Base-by-base conservation (phyloP, 2,329 filamentous ascomycete species). In the Pleoardoris graminearum region DNA sequence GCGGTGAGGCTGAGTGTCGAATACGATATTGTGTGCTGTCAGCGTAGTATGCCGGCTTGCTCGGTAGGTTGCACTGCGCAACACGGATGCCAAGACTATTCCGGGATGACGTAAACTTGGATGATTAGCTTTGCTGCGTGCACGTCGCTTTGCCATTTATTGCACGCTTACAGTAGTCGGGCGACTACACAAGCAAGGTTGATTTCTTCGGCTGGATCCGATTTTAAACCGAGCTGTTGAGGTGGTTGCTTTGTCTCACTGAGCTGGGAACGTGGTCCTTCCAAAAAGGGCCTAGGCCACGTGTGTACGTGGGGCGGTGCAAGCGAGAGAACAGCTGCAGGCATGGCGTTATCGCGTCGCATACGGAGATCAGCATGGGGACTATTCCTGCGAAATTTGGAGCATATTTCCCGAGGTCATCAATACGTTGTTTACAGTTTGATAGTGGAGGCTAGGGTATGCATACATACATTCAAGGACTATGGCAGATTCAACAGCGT, bases 61-160 rank as follows among this genome's bases (percentile, higher is more conserved):
- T 46, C 25, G 41, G 27, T 33, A 44, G 30, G 43, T 35, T 46
- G 42, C 42, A 21, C 27, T 32, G 42, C 29, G 29, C 42, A 33
- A 25, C 42, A 35, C 27, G 19, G 12, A 1, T 46, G 50, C 48
- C 44, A 51, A 49, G 37, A 32, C 19, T 29, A 29, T 46, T 35
- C 29, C 48, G 39, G 43, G 54, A 57, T 57, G 54, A 57, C 50
- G 54, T 53, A 57, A 53, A 41, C 42, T 37, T 19, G 10, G 19
- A 21, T n/a, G 21, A 32, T 35, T 32, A 22, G 22, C 38, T 25
- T 38, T 53, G 39, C 21, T 42, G 25, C 42, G 46, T 22, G 37
- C 29, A 25, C 29, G 5, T 10, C 4, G 12, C 14, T 2, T 21
- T 23, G 7, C 17, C 7, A 6, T 10, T 32, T 39, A 3, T 41